phyloP scores from a whole-genome alignment of 2,329 filamentous ascomycete genomes.

The Beauveria sp. region DNA sequence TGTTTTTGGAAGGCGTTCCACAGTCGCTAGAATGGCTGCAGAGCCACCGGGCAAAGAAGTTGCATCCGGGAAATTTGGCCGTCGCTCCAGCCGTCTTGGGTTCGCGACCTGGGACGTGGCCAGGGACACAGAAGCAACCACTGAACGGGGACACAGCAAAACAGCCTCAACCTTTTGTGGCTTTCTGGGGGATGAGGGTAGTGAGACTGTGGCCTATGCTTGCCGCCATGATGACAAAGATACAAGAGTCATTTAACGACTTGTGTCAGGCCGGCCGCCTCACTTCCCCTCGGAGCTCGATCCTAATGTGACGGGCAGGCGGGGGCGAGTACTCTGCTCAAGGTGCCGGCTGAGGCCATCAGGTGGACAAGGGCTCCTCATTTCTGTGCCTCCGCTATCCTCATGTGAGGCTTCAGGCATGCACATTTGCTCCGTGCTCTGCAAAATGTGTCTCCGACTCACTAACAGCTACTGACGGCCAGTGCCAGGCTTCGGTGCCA shows the following conservation, averaged over 20 bases:
- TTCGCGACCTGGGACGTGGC: background rate
- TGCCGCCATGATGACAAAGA: background rate
- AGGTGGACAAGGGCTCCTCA: background rate
- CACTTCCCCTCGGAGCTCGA: background rate
- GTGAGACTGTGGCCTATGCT: background rate
- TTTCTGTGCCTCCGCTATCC: background rate
- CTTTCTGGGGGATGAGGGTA: background rate
- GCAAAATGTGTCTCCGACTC: background rate
- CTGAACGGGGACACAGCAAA: background rate
- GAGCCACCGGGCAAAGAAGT: background rate
- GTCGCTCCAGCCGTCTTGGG: background rate
- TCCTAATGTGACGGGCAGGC: background rate
- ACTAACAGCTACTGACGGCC: background rate
- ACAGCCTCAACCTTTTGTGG: background rate
- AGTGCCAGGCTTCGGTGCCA: background rate
- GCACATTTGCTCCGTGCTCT: background rate
- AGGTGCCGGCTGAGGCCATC: background rate
- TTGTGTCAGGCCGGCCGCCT: background rate
- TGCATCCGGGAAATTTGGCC: background rate
- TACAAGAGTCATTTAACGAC: background rate
- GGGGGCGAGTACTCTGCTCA: background rate
- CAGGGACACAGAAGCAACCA: background rate
- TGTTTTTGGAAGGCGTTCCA: background rate
- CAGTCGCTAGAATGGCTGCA: constrained; percentile 1
- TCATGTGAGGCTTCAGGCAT: constrained; percentile 8